Evolutionary conservation across 31 red algal genomes (phyloP).

Genomic region (Endocladia muricata): DNA sequence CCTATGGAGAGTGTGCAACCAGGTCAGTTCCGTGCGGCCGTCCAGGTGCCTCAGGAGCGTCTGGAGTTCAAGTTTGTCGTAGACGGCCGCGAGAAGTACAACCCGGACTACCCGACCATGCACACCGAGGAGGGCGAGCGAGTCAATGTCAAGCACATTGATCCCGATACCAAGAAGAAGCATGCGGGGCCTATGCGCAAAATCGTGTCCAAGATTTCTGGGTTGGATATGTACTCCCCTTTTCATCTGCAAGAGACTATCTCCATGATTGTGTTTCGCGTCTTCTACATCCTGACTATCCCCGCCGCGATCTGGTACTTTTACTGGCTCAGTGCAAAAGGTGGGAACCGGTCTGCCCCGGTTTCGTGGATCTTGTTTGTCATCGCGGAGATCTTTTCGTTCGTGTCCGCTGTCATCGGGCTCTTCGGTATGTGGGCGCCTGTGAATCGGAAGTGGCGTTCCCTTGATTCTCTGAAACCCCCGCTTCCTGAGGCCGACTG

Average conservation of each 20-base stretch:
- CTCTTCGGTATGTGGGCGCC: slow-evolving; percentile 80
- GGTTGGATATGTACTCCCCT: slow-evolving; percentile 70
- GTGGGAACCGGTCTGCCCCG: slow-evolving; percentile 53
- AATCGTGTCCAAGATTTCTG: slow-evolving; percentile 70
- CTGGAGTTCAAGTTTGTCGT: slow-evolving; percentile 71
- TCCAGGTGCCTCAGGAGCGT: slow-evolving; percentile 58
- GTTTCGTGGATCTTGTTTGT: slow-evolving; percentile 64
- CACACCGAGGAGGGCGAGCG: slow-evolving; percentile 52
- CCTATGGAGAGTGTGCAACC: slow-evolving; percentile 67
- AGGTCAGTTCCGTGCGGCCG: slow-evolving; percentile 48
- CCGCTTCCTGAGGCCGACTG: slow-evolving; percentile 67
- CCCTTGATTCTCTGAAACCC: slow-evolving; percentile 62
- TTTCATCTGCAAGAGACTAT: slow-evolving; percentile 47
- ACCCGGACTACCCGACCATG: slow-evolving; percentile 27
- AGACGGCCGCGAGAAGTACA: slow-evolving; percentile 42
- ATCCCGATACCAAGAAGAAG: slow-evolving; percentile 30
- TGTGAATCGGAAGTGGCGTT: slow-evolving; percentile 66
- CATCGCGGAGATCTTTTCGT: slow-evolving; percentile 66
- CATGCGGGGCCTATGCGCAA: slow-evolving; percentile 32
- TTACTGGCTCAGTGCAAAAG: slow-evolving; percentile 61
- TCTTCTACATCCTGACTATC: slow-evolving; percentile 69
- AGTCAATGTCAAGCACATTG: slow-evolving; percentile 65
- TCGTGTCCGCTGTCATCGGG: slow-evolving; percentile 52
- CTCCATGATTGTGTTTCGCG: slow-evolving; percentile 68
- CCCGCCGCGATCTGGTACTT: slow-evolving; percentile 69